Percentiles rank a stretch among this genome's conserved stretches.
These are phyloP conservation scores for Talaromyces adpressus DNA, from an alignment of 495 filamentous ascomycete species.

Conservation along the genomic window DNA sequence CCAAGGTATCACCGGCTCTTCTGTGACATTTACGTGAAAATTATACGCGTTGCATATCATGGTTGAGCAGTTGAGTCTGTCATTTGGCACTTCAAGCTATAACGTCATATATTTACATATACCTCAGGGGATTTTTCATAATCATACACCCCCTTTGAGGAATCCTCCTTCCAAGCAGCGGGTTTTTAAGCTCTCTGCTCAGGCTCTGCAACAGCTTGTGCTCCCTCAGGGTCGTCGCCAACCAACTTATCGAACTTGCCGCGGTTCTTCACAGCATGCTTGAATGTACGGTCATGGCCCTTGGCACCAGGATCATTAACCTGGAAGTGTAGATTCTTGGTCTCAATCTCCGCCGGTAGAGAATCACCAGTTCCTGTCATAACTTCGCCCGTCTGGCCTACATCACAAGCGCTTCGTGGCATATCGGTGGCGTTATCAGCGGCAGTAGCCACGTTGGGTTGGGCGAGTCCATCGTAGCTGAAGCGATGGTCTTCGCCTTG, in stretches of 20 bases:
- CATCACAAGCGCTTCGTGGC: conserved; percentile 40
- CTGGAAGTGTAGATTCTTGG: conserved; percentile 35
- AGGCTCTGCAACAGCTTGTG: background rate
- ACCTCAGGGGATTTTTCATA: background rate
- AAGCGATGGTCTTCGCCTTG: conserved; percentile 21
- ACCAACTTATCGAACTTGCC: background rate
- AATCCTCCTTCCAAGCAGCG: background rate
- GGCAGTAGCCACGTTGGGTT: conserved; percentile 32
- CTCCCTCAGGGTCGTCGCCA: background rate
- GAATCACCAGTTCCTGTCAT: conserved; percentile 45
- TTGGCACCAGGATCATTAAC: conserved; percentile 26
- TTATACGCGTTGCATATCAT: background rate
- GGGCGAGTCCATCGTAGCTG: conserved; percentile 23
- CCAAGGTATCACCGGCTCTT: conserved; percentile 26
- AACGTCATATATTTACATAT: background rate
- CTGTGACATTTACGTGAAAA: conserved; percentile 21
- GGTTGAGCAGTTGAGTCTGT: background rate
- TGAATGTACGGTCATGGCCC: conserved; percentile 29
- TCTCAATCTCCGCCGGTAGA: conserved; percentile 36
- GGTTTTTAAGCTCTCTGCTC: conserved; percentile 4
- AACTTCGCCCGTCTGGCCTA: conserved; percentile 39
- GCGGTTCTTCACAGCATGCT: conserved; percentile 24
- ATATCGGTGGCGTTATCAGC: conserved; percentile 48
- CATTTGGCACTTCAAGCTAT: background rate
- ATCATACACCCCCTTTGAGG: background rate